phyloP scores from a whole-genome alignment of 352 stramenopile species.

The Phytophthora melonis region DNA sequence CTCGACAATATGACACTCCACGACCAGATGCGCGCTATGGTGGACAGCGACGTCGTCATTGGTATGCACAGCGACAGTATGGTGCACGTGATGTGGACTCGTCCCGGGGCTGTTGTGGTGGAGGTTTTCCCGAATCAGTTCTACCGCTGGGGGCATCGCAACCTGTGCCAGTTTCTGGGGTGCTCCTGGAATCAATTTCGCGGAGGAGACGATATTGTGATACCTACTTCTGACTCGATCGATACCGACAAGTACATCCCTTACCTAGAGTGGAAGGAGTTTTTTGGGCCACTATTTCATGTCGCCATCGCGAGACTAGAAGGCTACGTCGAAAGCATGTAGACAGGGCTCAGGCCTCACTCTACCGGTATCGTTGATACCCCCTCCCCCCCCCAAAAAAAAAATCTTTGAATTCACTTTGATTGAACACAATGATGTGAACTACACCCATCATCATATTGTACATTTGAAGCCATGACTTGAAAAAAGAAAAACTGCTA shows the following conservation, averaged over 20 bases:
- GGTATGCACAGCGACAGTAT: slow-evolving; percentile 75
- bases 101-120: slow-evolving; percentile 51
- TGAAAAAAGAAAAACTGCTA: no score
- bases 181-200: slow-evolving; percentile 58
- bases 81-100: slow-evolving; percentile 70
- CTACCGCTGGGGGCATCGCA: slow-evolving; percentile 61
- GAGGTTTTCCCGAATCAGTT: slow-evolving; percentile 62
- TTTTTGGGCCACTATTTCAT: slow-evolving; percentile 52
- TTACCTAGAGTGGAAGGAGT: slow-evolving; percentile 46
- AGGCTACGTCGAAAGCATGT: background rate
- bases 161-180: slow-evolving; percentile 65
- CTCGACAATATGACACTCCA: slow-evolving; percentile 54
- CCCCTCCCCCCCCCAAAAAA: no score
- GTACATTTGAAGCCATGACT: no score
- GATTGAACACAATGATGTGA: no score
- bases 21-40: slow-evolving; percentile 61
- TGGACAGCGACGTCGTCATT: slow-evolving; percentile 68
- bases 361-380: no score
- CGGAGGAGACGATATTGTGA: slow-evolving; percentile 23
- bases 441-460: no score
- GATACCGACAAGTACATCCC: slow-evolving; percentile 50
- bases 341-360: no score
- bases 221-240: slow-evolving; percentile 38
- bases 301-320: slow-evolving; percentile 8
- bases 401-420: no score